Conservation (phyloP, 768 basidiomycete genomes). For the Termitomyces sp. region DNA sequence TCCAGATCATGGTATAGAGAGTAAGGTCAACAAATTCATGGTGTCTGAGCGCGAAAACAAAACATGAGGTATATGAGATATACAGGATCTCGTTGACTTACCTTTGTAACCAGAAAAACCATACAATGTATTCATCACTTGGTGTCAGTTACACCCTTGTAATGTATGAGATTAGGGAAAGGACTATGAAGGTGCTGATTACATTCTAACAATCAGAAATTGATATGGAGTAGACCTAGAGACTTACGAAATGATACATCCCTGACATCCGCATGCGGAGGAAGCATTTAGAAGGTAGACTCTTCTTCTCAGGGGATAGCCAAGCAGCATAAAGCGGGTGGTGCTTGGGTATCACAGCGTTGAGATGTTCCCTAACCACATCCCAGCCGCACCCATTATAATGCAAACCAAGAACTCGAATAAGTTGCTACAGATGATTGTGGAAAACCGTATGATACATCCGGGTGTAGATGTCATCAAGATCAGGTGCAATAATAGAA, state of each 20-base stretch:
- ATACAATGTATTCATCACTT: not conserved
- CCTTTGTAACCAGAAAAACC: not conserved
- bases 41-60: not conserved
- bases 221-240: not conserved
- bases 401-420: constrained; percentile 51
- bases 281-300: constrained; percentile 49
- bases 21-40: no score
- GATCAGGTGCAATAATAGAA: constrained; percentile 41
- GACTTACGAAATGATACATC: constrained; percentile 49
- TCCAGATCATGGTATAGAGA: not conserved
- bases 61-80: no score
- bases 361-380: constrained; percentile 40
- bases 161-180: constrained; percentile 51
- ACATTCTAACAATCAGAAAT: not conserved
- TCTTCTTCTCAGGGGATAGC: constrained; percentile 41
- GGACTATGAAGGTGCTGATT: constrained; percentile 46
- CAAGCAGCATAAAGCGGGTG: constrained; percentile 45
- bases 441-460: constrained; percentile 56
- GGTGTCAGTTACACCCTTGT: constrained; percentile 26
- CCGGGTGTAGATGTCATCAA: constrained; percentile 50
- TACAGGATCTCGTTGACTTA: not conserved
- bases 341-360: constrained; percentile 35
- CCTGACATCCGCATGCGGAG: constrained; percentile 53
- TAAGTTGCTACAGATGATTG: constrained; percentile 55
- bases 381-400: constrained; percentile 51